phyloP scores from a whole-genome alignment of 2,329 filamentous ascomycete species.

The Sphaerulina vaccinii region DNA sequence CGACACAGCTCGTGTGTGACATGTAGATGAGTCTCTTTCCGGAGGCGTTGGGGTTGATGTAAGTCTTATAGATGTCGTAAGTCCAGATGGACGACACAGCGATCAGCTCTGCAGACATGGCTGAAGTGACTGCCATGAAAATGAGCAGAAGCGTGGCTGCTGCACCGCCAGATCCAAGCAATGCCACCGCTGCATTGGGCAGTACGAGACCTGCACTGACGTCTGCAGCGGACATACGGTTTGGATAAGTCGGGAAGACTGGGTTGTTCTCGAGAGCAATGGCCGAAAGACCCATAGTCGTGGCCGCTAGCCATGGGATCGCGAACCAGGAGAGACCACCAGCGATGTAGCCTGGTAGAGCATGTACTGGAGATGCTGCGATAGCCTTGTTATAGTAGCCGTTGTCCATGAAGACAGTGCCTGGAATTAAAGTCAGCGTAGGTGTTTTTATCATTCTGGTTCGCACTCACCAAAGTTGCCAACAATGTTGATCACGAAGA shows the following conservation, averaged over 20 bases:
- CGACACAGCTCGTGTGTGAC: slow-evolving; percentile 69
- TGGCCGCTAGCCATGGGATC: slow-evolving; percentile 86
- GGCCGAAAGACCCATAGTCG: slow-evolving; percentile 80
- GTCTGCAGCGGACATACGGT: slow-evolving; percentile 70
- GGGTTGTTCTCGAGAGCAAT: slow-evolving; percentile 74
- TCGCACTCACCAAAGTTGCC: slow-evolving; percentile 61
- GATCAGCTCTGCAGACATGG: slow-evolving; percentile 79
- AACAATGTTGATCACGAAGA: slow-evolving; percentile 65
- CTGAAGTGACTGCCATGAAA: slow-evolving; percentile 87
- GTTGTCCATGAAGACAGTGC: slow-evolving; percentile 76
- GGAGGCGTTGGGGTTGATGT: slow-evolving; percentile 74
- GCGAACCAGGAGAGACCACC: slow-evolving; percentile 89
- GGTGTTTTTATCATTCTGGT: background rate
- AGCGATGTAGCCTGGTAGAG: slow-evolving; percentile 83
- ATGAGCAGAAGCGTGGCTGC: slow-evolving; percentile 75
- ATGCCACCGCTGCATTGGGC: slow-evolving; percentile 78
- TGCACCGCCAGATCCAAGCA: slow-evolving; percentile 79
- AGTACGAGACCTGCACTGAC: slow-evolving; percentile 81
- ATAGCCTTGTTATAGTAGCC: slow-evolving; percentile 93
- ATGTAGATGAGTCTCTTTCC: slow-evolving; percentile 77
- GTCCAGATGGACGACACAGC: slow-evolving; percentile 86
- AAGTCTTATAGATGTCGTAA: slow-evolving; percentile 85
- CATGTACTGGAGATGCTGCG: slow-evolving; percentile 76
- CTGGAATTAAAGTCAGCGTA: slow-evolving; percentile 34
- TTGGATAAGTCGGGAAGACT: slow-evolving; percentile 68